A percentile compares a stretch with the other conserved stretches of the same genome.
phyloP scores from a whole-genome alignment of 2,329 filamentous ascomycete genomes.

The Fonsecaea monophora region DNA sequence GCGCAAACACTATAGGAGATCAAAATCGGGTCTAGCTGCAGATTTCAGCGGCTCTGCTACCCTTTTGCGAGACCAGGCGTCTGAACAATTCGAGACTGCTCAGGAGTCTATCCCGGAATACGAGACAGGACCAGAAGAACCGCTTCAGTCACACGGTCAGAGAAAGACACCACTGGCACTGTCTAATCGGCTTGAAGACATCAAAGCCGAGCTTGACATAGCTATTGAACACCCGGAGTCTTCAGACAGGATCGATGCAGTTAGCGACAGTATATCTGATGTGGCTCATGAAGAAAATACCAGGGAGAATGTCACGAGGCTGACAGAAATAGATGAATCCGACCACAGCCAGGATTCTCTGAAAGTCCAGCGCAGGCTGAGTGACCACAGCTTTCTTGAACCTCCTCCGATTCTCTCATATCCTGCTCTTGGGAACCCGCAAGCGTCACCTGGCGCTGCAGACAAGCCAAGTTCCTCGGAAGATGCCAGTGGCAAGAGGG shows the following conservation, averaged over 20 bases:
- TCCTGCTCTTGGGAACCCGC: not conserved
- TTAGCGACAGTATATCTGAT: slow-evolving; percentile 19
- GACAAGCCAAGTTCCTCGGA: not conserved
- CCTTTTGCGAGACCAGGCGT: not conserved
- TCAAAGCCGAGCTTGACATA: slow-evolving; percentile 14
- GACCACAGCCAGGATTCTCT: not conserved
- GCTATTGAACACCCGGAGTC: slow-evolving; percentile 40
- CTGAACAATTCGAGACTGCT: slow-evolving; percentile 27
- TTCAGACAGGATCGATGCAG: slow-evolving; percentile 40
- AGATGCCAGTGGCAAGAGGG: not conserved
- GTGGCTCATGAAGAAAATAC: slow-evolving; percentile 1
- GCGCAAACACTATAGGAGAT: not conserved
- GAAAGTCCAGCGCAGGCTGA: not conserved
- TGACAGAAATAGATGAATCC: not conserved
- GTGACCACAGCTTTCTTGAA: slow-evolving; percentile 2
- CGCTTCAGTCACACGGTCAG: not conserved
- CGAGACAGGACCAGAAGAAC: slow-evolving; percentile 30
- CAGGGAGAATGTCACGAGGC: not conserved
- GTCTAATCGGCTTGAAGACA: slow-evolving; percentile 19
- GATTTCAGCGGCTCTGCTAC: slow-evolving; percentile 2
- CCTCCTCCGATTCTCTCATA: not conserved
- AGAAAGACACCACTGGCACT: slow-evolving; percentile 24
- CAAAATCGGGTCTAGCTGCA: not conserved
- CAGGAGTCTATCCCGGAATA: slow-evolving; percentile 29
- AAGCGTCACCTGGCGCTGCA: not conserved